phyloP scores from a whole-genome alignment of 1,284 basidiomycete species.

The Amylostereum areolatum region DNA sequence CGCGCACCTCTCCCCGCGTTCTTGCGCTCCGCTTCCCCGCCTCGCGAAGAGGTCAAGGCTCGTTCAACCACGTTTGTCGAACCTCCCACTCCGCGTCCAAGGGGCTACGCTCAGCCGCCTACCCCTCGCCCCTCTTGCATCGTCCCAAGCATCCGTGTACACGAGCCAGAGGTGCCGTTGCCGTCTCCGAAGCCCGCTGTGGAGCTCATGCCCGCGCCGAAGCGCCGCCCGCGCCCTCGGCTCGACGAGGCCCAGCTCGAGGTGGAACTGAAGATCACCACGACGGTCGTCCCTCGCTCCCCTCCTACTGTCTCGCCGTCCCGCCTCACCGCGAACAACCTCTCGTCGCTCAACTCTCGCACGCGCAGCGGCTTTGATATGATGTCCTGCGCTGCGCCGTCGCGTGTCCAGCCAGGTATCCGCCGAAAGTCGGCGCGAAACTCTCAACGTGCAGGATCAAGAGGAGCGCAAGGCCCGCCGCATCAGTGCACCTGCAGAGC shows the following conservation, averaged over 20 bases:
- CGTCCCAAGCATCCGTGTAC: background rate
- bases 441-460: constrained; percentile 16
- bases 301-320: constrained; percentile 33
- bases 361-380: constrained; percentile 53
- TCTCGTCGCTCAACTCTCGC: constrained; percentile 45
- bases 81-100: constrained; percentile 22
- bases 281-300: constrained; percentile 41
- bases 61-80: constrained; percentile 7
- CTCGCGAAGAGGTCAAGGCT: constrained; percentile 4
- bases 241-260: constrained; percentile 29
- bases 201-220: constrained; percentile 20
- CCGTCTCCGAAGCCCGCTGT: constrained; percentile 12
- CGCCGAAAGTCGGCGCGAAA: constrained; percentile 17
- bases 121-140: constrained; percentile 22
- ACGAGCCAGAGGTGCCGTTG: constrained; percentile 9
- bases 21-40: constrained; percentile 23
- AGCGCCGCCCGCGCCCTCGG: constrained; percentile 19
- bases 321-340: constrained; percentile 48
- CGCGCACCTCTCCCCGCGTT: constrained; percentile 40
- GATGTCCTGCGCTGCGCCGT: constrained; percentile 54
- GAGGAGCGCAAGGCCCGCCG: constrained; percentile 28
- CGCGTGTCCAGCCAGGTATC: constrained; percentile 28
- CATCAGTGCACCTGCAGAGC: constrained; percentile 34
- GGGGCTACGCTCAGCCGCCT: constrained; percentile 28
- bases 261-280: constrained; percentile 43